Percentiles rank a stretch among this genome's conserved stretches.
Conservation (phyloP, 305 asterid species). For the Solanum chacoense region DNA sequence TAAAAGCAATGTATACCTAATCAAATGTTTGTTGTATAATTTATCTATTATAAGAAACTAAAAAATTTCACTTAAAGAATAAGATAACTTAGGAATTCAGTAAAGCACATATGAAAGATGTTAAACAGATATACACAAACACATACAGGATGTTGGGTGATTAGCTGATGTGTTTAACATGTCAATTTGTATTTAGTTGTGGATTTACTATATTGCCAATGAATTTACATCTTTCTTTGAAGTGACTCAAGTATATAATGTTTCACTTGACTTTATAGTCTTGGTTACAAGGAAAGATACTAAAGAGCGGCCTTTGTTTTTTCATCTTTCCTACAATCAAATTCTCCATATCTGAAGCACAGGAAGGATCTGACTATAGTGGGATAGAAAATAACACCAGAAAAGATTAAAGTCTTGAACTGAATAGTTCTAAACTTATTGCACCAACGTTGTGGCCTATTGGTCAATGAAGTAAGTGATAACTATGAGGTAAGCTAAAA, state of each 20-base stretch:
- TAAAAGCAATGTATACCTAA: background rate
- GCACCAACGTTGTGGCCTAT: background rate
- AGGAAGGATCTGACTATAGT: background rate
- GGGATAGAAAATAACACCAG: background rate
- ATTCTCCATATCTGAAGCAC: background rate
- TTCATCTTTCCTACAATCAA: background rate
- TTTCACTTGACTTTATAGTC: background rate
- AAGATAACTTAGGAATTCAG: background rate
- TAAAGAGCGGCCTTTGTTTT: background rate
- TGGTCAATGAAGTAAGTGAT: background rate
- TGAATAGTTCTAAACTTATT: background rate
- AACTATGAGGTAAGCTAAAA: background rate
- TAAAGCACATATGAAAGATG: background rate
- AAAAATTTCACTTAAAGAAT: background rate
- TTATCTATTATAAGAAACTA: background rate
- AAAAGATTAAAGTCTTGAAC: background rate
- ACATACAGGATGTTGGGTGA: background rate
- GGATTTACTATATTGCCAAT: conserved; percentile 12
- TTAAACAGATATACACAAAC: background rate
- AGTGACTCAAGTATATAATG: conserved; percentile 25
- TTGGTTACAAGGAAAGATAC: background rate
- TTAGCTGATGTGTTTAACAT: conserved; percentile 7
- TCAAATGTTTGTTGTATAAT: background rate
- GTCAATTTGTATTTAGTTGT: conserved; percentile 27
- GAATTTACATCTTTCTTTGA: conserved; percentile 23